Conservation (phyloP, 345 rosid genomes). For the Hirschfeldia incana region DNA sequence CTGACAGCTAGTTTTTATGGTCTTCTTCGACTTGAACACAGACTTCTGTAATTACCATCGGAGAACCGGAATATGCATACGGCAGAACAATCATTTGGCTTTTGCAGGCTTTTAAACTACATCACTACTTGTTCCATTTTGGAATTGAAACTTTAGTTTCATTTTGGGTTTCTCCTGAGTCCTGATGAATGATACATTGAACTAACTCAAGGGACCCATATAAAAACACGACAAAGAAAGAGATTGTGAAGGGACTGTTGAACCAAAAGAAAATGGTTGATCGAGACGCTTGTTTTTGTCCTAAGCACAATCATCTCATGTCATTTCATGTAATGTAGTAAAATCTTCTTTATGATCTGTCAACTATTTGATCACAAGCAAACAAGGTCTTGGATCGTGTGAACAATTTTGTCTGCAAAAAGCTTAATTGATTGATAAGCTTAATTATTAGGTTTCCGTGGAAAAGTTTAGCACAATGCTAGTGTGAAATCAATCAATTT, state of each 20-base stretch:
- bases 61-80: neutral
- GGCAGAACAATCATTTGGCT: slow-evolving; percentile 14
- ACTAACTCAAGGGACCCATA: slow-evolving; percentile 32
- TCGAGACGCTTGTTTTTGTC: slow-evolving; percentile 27
- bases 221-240: slow-evolving; percentile 24
- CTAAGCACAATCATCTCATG: slow-evolving; percentile 32
- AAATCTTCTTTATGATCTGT: slow-evolving; percentile 27
- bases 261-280: slow-evolving; percentile 29
- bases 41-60: neutral
- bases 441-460: slow-evolving; percentile 11
- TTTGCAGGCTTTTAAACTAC: slow-evolving; percentile 32
- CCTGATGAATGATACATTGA: slow-evolving; percentile 24
- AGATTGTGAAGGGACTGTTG: slow-evolving; percentile 29
- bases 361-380: slow-evolving; percentile 31
- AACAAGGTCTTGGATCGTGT: slow-evolving; percentile 23
- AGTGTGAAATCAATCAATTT: neutral
- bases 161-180: slow-evolving; percentile 21
- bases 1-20: no score
- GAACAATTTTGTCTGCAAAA: slow-evolving; percentile 15
- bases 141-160: neutral
- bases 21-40: neutral
- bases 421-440: slow-evolving; percentile 22
- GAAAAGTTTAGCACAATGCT: neutral
- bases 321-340: slow-evolving; percentile 31
- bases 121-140: neutral